A percentile compares a stretch with the other conserved stretches of the same genome.
Evolutionary conservation across 164 flowering plant species (phyloP).

Genomic region (Umbilicus rupestris): DNA sequence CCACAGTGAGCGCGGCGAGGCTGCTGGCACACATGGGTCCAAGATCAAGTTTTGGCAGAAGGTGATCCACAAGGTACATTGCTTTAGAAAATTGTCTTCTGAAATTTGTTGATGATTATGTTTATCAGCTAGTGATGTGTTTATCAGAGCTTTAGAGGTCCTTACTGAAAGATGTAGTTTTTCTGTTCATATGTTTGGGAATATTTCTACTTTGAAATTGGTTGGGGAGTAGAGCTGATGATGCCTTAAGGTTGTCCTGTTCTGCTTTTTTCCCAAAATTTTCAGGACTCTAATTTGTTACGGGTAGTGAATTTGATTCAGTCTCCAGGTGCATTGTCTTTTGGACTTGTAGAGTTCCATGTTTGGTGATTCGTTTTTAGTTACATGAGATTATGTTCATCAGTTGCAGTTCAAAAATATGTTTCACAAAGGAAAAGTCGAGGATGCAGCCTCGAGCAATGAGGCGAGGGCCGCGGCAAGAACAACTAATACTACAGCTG

Average conservation of each 20-base stretch:
- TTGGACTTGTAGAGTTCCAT: background rate
- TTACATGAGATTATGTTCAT: background rate
- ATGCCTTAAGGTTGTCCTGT: no score
- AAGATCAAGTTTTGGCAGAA: background rate
- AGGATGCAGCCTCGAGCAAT: background rate
- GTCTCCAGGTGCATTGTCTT: no score
- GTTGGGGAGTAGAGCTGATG: no score
- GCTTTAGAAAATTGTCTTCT: background rate
- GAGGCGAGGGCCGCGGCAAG: background rate
- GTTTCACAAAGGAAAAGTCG: background rate
- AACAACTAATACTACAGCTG: background rate
- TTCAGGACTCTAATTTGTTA: background rate
- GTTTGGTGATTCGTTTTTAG: background rate
- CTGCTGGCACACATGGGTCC: background rate
- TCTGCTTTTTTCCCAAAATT: background rate
- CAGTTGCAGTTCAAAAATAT: background rate
- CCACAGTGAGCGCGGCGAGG: background rate
- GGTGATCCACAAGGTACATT: background rate
- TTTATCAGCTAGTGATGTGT: background rate
- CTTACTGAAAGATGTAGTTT: background rate
- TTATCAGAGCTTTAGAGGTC: background rate
- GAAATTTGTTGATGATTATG: background rate
- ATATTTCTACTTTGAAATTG: no score
- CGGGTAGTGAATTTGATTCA: no score
- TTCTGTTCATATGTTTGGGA: no score